These are phyloP conservation scores for Millerozyma acaciae DNA, from an alignment of 805 yeast species.

Conservation along the genomic window DNA sequence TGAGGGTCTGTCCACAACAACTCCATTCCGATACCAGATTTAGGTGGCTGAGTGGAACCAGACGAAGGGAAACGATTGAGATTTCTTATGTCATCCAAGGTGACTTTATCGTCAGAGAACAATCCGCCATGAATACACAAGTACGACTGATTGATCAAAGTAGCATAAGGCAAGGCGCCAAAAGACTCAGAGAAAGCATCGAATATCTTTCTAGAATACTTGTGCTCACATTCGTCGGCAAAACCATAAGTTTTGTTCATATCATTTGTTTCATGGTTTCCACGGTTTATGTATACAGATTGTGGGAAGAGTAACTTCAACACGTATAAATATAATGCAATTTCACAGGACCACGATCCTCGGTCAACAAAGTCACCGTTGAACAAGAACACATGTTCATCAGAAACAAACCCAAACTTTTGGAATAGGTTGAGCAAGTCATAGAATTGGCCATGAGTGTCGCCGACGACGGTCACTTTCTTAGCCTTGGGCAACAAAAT, in stretches of 20 bases:
- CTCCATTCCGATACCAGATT: conserved; percentile 93
- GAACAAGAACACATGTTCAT: conserved; percentile 72
- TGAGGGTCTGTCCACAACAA: conserved; percentile 98
- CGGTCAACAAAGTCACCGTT: conserved; percentile 98
- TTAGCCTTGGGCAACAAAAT: conserved; percentile 26
- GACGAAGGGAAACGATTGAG: conserved; percentile 58
- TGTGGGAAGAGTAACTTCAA: conserved; percentile 75
- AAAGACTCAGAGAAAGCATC: conserved; percentile 83
- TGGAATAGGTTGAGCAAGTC: conserved; percentile 81
- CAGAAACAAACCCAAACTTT: conserved; percentile 65
- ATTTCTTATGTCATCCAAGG: conserved; percentile 68
- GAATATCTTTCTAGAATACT: conserved; percentile 77
- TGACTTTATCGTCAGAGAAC: conserved; percentile 71
- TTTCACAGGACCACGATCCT: conserved; percentile 98
- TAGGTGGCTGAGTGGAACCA: conserved; percentile 72
- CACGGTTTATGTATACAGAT: conserved; percentile 75
- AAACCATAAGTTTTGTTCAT: conserved; percentile 98
- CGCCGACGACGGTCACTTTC: conserved; percentile 86
- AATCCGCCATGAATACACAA: conserved; percentile 95
- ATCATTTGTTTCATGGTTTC: conserved; percentile 94
- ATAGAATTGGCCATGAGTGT: conserved; percentile 94
- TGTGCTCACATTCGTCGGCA: conserved; percentile 90
- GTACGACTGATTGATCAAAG: conserved; percentile 73
- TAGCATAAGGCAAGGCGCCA: conserved; percentile 79
- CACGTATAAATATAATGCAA: conserved; percentile 74